These are phyloP conservation scores for Naganishia vishniacii DNA, from an alignment of 768 basidiomycete species.

Conservation along the genomic window DNA sequence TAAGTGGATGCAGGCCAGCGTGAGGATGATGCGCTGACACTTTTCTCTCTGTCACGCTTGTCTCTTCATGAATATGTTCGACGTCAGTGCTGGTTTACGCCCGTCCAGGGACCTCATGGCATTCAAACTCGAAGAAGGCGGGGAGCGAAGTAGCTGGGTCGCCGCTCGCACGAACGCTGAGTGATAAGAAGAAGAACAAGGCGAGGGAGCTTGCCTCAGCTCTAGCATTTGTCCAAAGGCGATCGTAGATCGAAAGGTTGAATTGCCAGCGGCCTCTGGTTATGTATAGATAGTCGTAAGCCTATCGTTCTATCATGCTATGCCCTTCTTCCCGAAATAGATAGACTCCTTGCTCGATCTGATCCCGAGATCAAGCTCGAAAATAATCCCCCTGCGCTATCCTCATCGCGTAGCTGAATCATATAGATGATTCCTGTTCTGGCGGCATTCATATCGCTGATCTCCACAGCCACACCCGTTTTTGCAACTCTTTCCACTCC, in stretches of 20 bases:
- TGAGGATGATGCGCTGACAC: no score
- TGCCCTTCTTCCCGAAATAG: background rate
- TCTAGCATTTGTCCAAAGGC: no score
- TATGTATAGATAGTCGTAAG: background rate
- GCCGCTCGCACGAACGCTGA: no score
- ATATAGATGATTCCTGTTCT: constrained; percentile 94
- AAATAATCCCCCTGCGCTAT: constrained; percentile 74
- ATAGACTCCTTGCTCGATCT: constrained; percentile 17
- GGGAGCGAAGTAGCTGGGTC: background rate
- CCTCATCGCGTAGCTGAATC: constrained; percentile 90
- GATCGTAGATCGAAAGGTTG: no score
- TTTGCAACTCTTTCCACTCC: constrained; percentile 98
- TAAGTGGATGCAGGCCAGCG: no score
- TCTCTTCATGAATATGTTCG: no score
- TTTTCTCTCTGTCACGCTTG: no score
- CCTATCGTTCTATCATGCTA: background rate
- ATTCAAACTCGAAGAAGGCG: constrained; percentile 4
- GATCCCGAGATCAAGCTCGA: constrained; percentile 72
- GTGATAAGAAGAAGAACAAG: background rate
- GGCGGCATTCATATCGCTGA: constrained; percentile 75
- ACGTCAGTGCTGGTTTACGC: constrained; percentile 12
- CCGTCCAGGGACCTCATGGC: constrained; percentile 5
- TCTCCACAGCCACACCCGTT: constrained; percentile 92
- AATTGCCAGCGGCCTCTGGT: background rate
- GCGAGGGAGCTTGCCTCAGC: background rate